Conservation (phyloP, 495 filamentous ascomycete genomes). For the Darksidea phi region DNA sequence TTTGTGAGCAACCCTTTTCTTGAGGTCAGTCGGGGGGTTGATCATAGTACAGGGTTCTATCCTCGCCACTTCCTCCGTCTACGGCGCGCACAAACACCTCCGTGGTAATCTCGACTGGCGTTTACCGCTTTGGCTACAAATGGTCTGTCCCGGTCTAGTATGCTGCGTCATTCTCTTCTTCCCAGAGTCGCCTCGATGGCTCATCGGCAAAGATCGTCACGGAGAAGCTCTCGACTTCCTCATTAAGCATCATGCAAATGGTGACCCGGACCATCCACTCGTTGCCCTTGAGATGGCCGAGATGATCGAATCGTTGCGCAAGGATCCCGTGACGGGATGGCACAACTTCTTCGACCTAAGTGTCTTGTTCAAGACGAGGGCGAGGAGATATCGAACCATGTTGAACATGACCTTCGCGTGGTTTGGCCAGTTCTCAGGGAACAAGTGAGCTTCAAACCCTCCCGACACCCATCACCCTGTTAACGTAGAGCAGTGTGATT, state of each 20-base stretch:
- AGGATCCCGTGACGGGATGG: slow-evolving; percentile 25
- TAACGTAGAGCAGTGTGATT: slow-evolving; percentile 16
- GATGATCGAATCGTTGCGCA: slow-evolving; percentile 24
- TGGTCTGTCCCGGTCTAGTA: slow-evolving; percentile 32
- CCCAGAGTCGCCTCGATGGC: slow-evolving; percentile 62
- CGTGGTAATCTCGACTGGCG: slow-evolving; percentile 32
- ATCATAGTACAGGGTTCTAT: slow-evolving; percentile 24
- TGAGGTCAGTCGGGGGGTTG: background rate
- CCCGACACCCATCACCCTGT: background rate
- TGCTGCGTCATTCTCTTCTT: slow-evolving; percentile 28
- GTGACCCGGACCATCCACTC: slow-evolving; percentile 43
- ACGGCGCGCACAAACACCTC: slow-evolving; percentile 28
- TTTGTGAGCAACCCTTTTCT: slow-evolving; percentile 12
- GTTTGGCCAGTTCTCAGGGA: slow-evolving; percentile 34
- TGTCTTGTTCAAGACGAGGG: slow-evolving; percentile 19
- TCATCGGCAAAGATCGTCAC: slow-evolving; percentile 58
- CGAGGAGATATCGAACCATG: slow-evolving; percentile 27
- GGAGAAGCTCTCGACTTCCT: slow-evolving; percentile 60
- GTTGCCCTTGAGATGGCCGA: slow-evolving; percentile 34
- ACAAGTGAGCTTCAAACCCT: slow-evolving; percentile 16
- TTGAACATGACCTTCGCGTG: slow-evolving; percentile 29
- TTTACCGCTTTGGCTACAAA: slow-evolving; percentile 28
- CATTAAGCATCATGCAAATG: slow-evolving; percentile 62
- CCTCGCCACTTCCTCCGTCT: slow-evolving; percentile 28
- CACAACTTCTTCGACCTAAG: slow-evolving; percentile 29